Conservation (phyloP, 345 rosid species). For the Atalantia buxifolia region DNA sequence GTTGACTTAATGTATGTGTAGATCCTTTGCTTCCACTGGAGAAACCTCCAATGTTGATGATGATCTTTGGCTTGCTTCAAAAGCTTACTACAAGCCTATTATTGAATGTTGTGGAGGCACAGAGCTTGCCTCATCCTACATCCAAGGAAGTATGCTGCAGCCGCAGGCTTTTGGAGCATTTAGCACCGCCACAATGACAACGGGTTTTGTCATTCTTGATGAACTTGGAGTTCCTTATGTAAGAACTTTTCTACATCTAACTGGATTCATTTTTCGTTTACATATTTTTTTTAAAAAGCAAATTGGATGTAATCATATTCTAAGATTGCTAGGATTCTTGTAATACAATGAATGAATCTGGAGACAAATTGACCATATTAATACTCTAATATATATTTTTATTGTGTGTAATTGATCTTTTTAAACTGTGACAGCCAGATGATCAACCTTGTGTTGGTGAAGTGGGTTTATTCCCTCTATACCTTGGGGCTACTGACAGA, state of each 20-base stretch:
- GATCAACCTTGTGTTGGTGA: slow-evolving; percentile 75
- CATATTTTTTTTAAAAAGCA: not conserved
- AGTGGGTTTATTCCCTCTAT: slow-evolving; percentile 65
- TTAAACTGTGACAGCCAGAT: slow-evolving; percentile 50
- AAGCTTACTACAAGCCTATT: slow-evolving; percentile 64
- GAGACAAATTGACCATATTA: not conserved
- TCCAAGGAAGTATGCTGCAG: slow-evolving; percentile 62
- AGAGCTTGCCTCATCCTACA: slow-evolving; percentile 74
- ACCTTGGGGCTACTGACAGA: slow-evolving; percentile 72
- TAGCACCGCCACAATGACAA: slow-evolving; percentile 67
- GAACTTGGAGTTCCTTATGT: slow-evolving; percentile 57
- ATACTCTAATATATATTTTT: not conserved
- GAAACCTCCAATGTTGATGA: slow-evolving; percentile 86
- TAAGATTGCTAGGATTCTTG: not conserved
- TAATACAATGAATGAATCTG: not conserved
- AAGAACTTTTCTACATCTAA: slow-evolving; percentile 11
- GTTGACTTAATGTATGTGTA: slow-evolving; percentile 21
- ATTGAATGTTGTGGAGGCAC: slow-evolving; percentile 91
- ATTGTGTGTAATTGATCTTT: slow-evolving; percentile 3
- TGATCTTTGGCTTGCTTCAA: slow-evolving; percentile 92
- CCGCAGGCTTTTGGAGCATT: slow-evolving; percentile 92
- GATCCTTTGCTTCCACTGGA: slow-evolving; percentile 64
- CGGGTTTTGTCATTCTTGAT: slow-evolving; percentile 72
- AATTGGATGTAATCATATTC: not conserved
- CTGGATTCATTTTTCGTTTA: not conserved